Evolutionary conservation across 2,329 filamentous ascomycete genomes (phyloP), one percentile per base, ranked within the genome.

Genomic region (Phialocephala subalpina): DNA sequence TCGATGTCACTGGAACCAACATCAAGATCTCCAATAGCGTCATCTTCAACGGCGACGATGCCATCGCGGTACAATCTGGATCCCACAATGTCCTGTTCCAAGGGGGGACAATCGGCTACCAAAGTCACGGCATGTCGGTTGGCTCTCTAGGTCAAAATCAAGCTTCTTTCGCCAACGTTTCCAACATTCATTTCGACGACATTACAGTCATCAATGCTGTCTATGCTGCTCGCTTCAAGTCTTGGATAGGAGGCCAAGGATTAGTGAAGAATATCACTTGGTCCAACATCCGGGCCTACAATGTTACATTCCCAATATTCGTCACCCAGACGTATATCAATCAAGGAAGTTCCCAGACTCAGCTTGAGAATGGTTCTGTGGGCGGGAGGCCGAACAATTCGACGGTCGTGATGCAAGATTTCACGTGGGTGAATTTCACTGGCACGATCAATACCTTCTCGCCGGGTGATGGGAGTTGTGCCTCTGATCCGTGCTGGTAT

Each of bases 281-380:
- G 81, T 77, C 75, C 60, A 80, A 82, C 66, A 80, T 82, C 60
- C 71, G 78, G 6, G 68, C 77, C 14, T 78, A 78, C 69, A 82
- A 82, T 63, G 81, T 82, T 35, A 78, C 80, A 0, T 82, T 82
- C 67, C 81, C 81, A 1, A 79, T 82, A 62, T 82, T 81, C 63
- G 79, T 82, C n/a, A 82, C 80, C 2, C 80, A 82, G 71, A 81
- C 77, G 45, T 82, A 82, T 70, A 71, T 73, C 66, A 78, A 82
- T 62, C 80, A 82, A 68, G 76, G 74, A n/a, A 74, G 68, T 33
- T 73, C 69, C 7, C 75, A 73, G 66, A 76, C 71, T 2, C 74
- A 76, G 36, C 71, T 75, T 0, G 65, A 73, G 8, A 72, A 67
- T 18, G 74, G 73, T 1, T 68, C 66, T 2, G 72, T 70, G 1